Evolutionary conservation across 2,329 filamentous ascomycete genomes (phyloP).

Genomic region (Aspergillus versicolor): DNA sequence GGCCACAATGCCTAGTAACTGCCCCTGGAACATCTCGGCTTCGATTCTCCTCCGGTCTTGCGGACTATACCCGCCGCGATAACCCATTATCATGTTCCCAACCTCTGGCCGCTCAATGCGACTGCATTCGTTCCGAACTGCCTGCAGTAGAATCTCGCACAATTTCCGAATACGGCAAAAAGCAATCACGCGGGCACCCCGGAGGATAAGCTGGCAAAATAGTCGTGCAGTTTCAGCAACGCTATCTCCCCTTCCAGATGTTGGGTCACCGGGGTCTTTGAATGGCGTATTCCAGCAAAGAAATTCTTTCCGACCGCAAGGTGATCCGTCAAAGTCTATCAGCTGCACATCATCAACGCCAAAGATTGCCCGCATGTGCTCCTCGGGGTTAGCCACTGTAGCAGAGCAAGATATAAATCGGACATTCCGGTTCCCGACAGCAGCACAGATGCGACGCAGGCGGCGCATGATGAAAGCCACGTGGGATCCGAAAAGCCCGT

Average conservation of each 20-base stretch:
- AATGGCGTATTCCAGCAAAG: constrained; percentile 97
- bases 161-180: constrained; percentile 87
- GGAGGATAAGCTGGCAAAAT: constrained; percentile 84
- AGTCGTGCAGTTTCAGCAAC: constrained; percentile 83
- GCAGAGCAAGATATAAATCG: constrained; percentile 96
- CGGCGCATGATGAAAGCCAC: constrained; percentile 93
- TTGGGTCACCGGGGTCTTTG: constrained; percentile 82
- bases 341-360: constrained; percentile 77
- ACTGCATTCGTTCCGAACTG: constrained; percentile 75
- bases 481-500: constrained; percentile 89
- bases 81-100: constrained; percentile 82
- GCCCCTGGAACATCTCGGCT: constrained; percentile 94
- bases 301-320: constrained; percentile 89
- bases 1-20: constrained; percentile 86
- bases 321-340: constrained; percentile 89
- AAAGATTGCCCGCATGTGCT: constrained; percentile 94
- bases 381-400: constrained; percentile 86
- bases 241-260: constrained; percentile 79
- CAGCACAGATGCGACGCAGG: constrained; percentile 81
- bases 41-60: constrained; percentile 88
- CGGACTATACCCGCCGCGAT: constrained; percentile 90
- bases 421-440: constrained; percentile 79
- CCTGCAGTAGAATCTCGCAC: constrained; percentile 79
- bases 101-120: constrained; percentile 72
- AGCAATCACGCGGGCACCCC: constrained; percentile 87